Evolutionary conservation across 495 filamentous ascomycete genomes (phyloP), one percentile per base, ranked within the genome.

Genomic region (Hyaloscypha variabilis): DNA sequence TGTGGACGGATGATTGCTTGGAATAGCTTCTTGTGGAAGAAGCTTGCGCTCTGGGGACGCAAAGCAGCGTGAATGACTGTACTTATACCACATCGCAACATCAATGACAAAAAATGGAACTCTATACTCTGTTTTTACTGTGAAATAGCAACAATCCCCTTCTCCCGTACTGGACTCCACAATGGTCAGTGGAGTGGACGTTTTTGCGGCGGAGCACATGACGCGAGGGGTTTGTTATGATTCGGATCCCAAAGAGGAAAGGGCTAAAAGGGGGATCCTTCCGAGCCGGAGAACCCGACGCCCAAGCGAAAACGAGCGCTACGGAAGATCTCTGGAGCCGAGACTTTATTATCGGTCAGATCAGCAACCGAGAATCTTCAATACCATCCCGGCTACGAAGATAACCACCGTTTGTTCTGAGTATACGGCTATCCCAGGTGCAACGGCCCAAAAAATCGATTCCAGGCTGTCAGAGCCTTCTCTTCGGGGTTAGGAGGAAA

Each of bases 81-180:
- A 67, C 54, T 67, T 67, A 67, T 67, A 67, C 59, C 60, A 63
- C 51, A 46, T 19, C 39, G 39, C 39, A 42, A 30, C 28, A 63
- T 58, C 21, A 64, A 64, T 64, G 53, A 64, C 24, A 57, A 11
- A 31, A 58, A 64, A 51, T 52, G 50, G 21, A 60, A 46, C n/a
- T 30, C 51, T 54, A 54, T 25, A 42, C 17, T 42, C 39, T 46
- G 39, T 19, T 46, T 13, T 34, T 13, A 46, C 19, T 17, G 39
- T 46, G 39, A 46, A 46, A 4, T 17, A 46, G 14, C 39, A 14
- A 1, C 39, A 17, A 4, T 17, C 39, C 17, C 39, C 11, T 46
- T 46, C 19, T 46, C 13, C 2, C 13, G 6, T 36, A n/a, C n/a
- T n/a, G n/a, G 31, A 36, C 31, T 13, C 31, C 13, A 36, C 31